Conservation (phyloP, 2,329 filamentous ascomycete species). For the Sclerotinia trifoliorum region DNA sequence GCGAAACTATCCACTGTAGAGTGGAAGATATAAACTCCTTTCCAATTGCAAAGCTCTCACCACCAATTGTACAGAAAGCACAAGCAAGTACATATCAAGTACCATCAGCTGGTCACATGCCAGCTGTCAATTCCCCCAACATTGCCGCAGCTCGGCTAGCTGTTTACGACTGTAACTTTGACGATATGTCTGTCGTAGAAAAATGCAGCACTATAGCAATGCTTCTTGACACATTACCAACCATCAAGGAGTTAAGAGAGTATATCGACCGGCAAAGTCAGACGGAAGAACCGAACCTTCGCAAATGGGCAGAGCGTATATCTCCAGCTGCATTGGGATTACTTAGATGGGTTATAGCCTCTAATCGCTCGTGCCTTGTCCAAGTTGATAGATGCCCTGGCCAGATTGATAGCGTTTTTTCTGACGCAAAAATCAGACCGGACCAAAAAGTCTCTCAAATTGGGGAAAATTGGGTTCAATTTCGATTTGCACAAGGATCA, state of each 20-base stretch:
- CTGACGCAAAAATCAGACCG: slow-evolving; percentile 31
- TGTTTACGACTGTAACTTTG: slow-evolving; percentile 57
- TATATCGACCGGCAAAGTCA: slow-evolving; percentile 44
- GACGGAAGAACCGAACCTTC: slow-evolving; percentile 37
- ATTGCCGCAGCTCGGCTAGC: slow-evolving; percentile 32
- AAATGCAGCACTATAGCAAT: slow-evolving; percentile 53
- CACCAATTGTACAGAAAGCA: slow-evolving; percentile 13
- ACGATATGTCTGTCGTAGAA: slow-evolving; percentile 46
- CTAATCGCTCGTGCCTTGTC: slow-evolving; percentile 82
- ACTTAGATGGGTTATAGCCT: slow-evolving; percentile 84
- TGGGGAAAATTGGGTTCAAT: slow-evolving; percentile 66
- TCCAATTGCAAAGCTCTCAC: slow-evolving; percentile 34
- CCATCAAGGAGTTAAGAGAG: slow-evolving; percentile 56
- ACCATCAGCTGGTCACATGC: slow-evolving; percentile 30
- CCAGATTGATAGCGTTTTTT: slow-evolving; percentile 31
- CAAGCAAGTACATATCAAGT: neutral
- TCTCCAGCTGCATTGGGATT: slow-evolving; percentile 65
- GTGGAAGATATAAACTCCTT: slow-evolving; percentile 34
- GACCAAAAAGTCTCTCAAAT: slow-evolving; percentile 57
- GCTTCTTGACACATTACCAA: slow-evolving; percentile 59
- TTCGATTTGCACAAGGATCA: slow-evolving; percentile 82
- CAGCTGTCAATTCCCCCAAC: slow-evolving; percentile 33
- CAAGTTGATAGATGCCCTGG: slow-evolving; percentile 57
- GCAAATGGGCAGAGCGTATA: slow-evolving; percentile 58
- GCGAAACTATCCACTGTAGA: slow-evolving; percentile 29